Evolutionary conservation across 2,329 filamentous ascomycete species (phyloP).

Genomic region (Fusarium sp.): DNA sequence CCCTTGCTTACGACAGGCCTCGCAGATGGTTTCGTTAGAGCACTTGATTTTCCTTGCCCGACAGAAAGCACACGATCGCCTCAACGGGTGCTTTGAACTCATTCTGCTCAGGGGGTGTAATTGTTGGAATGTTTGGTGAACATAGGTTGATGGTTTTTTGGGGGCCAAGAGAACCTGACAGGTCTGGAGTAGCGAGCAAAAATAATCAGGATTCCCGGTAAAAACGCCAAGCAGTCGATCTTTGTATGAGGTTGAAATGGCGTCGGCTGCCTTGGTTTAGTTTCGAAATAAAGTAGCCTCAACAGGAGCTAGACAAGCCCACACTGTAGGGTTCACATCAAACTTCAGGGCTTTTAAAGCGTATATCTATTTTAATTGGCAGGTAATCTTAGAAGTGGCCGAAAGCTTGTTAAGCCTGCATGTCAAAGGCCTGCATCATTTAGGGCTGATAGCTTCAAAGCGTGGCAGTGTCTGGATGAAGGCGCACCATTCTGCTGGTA

Average conservation of each 20-base stretch:
- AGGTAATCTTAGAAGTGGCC: slow-evolving; percentile 42
- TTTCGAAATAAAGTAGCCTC: slow-evolving; percentile 36
- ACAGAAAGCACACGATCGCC: slow-evolving; percentile 56
- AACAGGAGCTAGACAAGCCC: slow-evolving; percentile 21
- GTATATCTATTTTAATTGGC: slow-evolving; percentile 26
- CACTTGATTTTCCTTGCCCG: slow-evolving; percentile 58
- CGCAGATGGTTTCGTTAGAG: slow-evolving; percentile 57
- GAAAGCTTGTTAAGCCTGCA: slow-evolving; percentile 32
- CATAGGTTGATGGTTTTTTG: slow-evolving; percentile 19
- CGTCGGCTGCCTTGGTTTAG: slow-evolving; percentile 34
- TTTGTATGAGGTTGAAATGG: slow-evolving; percentile 36
- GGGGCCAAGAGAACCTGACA: slow-evolving; percentile 12
- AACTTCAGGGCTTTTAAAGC: slow-evolving; percentile 11
- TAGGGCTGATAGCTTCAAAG: slow-evolving; percentile 41
- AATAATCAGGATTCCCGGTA: slow-evolving; percentile 13
- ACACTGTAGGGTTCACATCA: slow-evolving; percentile 45
- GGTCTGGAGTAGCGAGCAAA: background rate
- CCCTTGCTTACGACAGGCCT: slow-evolving; percentile 55
- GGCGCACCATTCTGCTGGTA: slow-evolving; percentile 39
- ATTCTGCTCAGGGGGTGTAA: slow-evolving; percentile 38
- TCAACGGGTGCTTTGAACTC: slow-evolving; percentile 53
- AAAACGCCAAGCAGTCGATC: slow-evolving; percentile 15
- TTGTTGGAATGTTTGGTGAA: slow-evolving; percentile 5
- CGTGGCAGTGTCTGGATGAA: slow-evolving; percentile 38
- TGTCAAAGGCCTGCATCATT: slow-evolving; percentile 38